Conservation (phyloP, 1,139 yeast genomes). For the Komagataea norvegica region DNA sequence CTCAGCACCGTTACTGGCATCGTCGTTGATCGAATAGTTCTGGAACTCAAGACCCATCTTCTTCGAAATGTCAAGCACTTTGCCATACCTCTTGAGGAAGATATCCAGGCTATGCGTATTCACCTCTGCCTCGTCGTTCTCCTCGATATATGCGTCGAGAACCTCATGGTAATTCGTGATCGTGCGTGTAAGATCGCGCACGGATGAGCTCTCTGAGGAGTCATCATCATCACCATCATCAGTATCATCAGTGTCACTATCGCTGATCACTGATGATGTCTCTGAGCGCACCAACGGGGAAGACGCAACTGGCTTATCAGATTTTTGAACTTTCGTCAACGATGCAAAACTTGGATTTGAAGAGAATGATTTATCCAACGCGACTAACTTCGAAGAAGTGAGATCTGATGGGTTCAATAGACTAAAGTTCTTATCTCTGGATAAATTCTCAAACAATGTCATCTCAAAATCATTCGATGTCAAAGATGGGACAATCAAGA, state of each 20-base stretch:
- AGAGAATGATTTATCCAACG: slow-evolving; percentile 11
- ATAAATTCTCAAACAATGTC: slow-evolving; percentile 24
- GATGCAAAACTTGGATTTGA: slow-evolving; percentile 11
- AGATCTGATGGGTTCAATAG: slow-evolving; percentile 6
- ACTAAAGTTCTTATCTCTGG: slow-evolving; percentile 4
- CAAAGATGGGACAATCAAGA: slow-evolving; percentile 61
- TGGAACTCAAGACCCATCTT: slow-evolving; percentile 16
- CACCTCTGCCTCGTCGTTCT: slow-evolving; percentile 5
- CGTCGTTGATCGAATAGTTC: slow-evolving; percentile 10
- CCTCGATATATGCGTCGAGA: slow-evolving; percentile 7
- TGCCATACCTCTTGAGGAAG: slow-evolving; percentile 14
- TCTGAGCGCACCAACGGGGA: slow-evolving; percentile 8
- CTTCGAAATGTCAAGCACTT: slow-evolving; percentile 17
- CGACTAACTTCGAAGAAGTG: slow-evolving; percentile 7
- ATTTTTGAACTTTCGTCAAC: slow-evolving; percentile 3
- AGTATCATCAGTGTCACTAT: background rate
- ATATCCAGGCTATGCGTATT: background rate
- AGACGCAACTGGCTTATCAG: background rate
- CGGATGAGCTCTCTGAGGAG: slow-evolving; percentile 6
- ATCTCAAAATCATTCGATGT: slow-evolving; percentile 55
- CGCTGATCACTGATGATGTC: slow-evolving; percentile 5
- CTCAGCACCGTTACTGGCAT: slow-evolving; percentile 16
- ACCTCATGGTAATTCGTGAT: slow-evolving; percentile 10
- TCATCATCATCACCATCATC: slow-evolving; percentile 6
- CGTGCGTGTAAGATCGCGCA: slow-evolving; percentile 9